Evolutionary conservation across 495 filamentous ascomycete species (phyloP).

Genomic region (Lophiotrema nucula): DNA sequence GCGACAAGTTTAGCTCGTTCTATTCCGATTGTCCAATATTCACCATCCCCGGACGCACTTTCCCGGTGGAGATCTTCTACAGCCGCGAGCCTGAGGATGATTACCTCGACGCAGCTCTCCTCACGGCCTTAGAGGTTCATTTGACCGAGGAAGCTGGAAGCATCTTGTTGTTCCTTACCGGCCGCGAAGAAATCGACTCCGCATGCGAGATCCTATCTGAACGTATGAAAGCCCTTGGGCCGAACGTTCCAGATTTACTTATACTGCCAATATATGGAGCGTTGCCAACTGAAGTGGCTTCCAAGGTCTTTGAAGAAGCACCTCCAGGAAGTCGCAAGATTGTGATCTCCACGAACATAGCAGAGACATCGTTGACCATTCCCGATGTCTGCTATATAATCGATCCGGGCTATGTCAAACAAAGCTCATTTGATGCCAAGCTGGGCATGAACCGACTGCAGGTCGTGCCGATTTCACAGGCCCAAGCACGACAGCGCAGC

Average conservation of each 20-base stretch:
- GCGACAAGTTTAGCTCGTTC: constrained; percentile 94
- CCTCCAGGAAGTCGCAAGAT: constrained; percentile 88
- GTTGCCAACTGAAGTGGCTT: constrained; percentile 90
- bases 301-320: constrained; percentile 88
- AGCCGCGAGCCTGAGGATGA: constrained; percentile 91
- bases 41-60: constrained; percentile 78
- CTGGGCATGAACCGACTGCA: constrained; percentile 96
- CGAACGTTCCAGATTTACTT: constrained; percentile 84
- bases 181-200: constrained; percentile 97
- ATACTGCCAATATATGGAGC: constrained; percentile 94
- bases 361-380: constrained; percentile 96
- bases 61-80: constrained; percentile 91
- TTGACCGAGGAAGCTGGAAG: constrained; percentile 86
- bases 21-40: constrained; percentile 95
- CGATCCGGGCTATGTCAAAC: constrained; percentile 96
- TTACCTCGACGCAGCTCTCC: constrained; percentile 91
- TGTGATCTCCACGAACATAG: constrained; percentile 98
- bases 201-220: constrained; percentile 89
- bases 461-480: constrained; percentile 93
- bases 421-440: constrained; percentile 95
- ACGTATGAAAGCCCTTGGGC: constrained; percentile 92
- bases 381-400: constrained; percentile 97
- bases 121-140: constrained; percentile 98
- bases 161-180: constrained; percentile 93
- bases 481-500: constrained; percentile 91